These are phyloP conservation scores for Nannochloropsis oceanica DNA, from an alignment of 108 stramenopile species.

Conservation along the genomic window DNA sequence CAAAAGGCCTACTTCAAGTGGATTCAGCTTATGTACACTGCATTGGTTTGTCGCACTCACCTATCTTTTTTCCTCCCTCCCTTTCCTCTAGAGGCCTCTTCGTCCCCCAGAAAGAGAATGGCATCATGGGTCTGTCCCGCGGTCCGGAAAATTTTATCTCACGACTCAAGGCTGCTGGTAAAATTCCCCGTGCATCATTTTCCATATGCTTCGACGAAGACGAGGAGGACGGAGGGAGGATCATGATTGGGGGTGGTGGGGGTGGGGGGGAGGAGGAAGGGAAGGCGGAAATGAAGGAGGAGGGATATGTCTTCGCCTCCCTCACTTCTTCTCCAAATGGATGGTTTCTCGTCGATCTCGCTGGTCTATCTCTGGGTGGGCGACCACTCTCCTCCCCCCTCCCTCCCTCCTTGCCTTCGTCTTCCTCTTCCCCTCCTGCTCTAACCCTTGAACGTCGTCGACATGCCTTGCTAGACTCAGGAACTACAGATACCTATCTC, in stretches of 20 bases:
- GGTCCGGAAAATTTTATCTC: background rate
- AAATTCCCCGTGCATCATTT: background rate
- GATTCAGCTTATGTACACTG: background rate
- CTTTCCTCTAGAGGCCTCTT: background rate
- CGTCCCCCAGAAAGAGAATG: background rate
- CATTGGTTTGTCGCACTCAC: background rate
- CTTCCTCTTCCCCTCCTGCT: background rate
- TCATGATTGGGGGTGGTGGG: background rate
- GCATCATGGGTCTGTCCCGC: background rate
- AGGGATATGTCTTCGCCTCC: background rate
- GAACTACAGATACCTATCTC: background rate
- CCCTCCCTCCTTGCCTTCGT: background rate
- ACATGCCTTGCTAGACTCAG: background rate
- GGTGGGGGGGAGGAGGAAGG: background rate
- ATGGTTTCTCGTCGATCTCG: background rate
- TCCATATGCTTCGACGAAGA: background rate
- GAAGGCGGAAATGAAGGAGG: background rate
- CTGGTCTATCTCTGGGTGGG: background rate
- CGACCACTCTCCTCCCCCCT: background rate
- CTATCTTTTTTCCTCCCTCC: background rate
- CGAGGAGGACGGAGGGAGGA: background rate
- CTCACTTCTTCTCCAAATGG: background rate
- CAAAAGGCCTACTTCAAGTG: background rate
- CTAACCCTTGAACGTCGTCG: background rate
- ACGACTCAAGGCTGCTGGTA: background rate